Conservation (phyloP, 2,329 filamentous ascomycete genomes). For the Penicillium sp. region DNA sequence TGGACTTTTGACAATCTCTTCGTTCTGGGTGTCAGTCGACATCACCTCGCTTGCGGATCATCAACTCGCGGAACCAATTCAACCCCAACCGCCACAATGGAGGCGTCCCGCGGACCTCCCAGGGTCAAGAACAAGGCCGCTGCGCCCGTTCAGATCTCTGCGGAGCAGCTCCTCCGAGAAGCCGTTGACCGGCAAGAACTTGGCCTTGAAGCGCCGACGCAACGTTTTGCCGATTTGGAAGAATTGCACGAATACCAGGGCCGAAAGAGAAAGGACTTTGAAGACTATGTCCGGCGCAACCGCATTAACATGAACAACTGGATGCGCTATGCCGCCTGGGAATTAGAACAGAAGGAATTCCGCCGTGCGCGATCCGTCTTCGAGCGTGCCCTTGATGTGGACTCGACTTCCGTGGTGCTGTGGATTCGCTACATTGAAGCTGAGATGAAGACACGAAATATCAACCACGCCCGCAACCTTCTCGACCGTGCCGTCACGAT, state of each 20-base stretch:
- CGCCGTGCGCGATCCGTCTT: slow-evolving; percentile 89
- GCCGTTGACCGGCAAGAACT: slow-evolving; percentile 95
- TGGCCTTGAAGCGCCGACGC: slow-evolving; percentile 82
- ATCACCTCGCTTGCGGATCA: not conserved
- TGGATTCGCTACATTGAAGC: slow-evolving; percentile 95
- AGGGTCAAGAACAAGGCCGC: slow-evolving; percentile 98
- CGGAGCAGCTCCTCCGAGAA: slow-evolving; percentile 95
- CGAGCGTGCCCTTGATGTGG: slow-evolving; percentile 89
- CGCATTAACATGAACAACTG: slow-evolving; percentile 97
- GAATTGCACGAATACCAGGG: slow-evolving; percentile 98
- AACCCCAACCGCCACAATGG: slow-evolving; percentile 61
- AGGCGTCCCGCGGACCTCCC: slow-evolving; percentile 85
- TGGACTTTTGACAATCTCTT: not conserved
- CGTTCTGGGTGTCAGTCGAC: slow-evolving; percentile 1
- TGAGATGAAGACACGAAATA: slow-evolving; percentile 93
- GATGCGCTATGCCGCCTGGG: slow-evolving; percentile 97
- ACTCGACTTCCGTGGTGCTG: slow-evolving; percentile 79
- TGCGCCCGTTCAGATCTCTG: slow-evolving; percentile 87
- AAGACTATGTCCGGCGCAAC: slow-evolving; percentile 96
- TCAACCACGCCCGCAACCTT: slow-evolving; percentile 94
- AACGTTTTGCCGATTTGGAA: slow-evolving; percentile 93
- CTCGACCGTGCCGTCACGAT: slow-evolving; percentile 94
- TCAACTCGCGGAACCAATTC: not conserved
- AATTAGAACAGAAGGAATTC: slow-evolving; percentile 97
- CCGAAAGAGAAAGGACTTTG: slow-evolving; percentile 92